phyloP scores from a whole-genome alignment of 2,329 filamentous ascomycete genomes.

The Hansfordia pulvinata region DNA sequence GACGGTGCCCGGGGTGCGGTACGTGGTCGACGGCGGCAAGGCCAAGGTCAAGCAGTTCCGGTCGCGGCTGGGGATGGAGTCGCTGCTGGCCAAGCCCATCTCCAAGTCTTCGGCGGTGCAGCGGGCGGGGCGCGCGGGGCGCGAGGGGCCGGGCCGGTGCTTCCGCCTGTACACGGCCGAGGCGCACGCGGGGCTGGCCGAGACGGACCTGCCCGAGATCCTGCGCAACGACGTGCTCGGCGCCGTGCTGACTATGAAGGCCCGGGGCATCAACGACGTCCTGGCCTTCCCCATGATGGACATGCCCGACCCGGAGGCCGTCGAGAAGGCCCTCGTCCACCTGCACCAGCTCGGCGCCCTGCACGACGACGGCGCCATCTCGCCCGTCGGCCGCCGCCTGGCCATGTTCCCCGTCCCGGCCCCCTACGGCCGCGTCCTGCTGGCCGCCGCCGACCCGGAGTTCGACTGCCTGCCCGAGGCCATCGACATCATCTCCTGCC shows the following conservation, averaged over 20 bases:
- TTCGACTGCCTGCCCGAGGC: conserved; percentile 65
- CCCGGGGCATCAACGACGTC: conserved; percentile 72
- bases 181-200: conserved; percentile 55
- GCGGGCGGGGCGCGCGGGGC: conserved; percentile 78
- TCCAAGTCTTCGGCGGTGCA: conserved; percentile 91
- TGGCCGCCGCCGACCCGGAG: conserved; percentile 61
- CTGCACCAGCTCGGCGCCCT: conserved; percentile 70
- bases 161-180: conserved; percentile 78
- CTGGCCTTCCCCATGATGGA: conserved; percentile 78
- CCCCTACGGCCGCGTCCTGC: conserved; percentile 65
- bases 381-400: conserved; percentile 59
- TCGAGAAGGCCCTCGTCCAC: conserved; percentile 72
- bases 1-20: conserved; percentile 84
- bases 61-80: conserved; percentile 73
- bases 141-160: conserved; percentile 84
- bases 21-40: conserved; percentile 86
- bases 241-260: conserved; percentile 85
- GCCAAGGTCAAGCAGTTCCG: conserved; percentile 90
- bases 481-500: conserved; percentile 67
- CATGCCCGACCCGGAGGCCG: conserved; percentile 58
- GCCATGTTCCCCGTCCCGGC: conserved; percentile 74
- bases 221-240: conserved; percentile 78
- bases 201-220: conserved; percentile 77
- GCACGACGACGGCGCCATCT: conserved; percentile 59
- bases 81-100: conserved; percentile 77